Conservation (phyloP, 768 basidiomycete genomes). For the Macrolepiota dolichaula region DNA sequence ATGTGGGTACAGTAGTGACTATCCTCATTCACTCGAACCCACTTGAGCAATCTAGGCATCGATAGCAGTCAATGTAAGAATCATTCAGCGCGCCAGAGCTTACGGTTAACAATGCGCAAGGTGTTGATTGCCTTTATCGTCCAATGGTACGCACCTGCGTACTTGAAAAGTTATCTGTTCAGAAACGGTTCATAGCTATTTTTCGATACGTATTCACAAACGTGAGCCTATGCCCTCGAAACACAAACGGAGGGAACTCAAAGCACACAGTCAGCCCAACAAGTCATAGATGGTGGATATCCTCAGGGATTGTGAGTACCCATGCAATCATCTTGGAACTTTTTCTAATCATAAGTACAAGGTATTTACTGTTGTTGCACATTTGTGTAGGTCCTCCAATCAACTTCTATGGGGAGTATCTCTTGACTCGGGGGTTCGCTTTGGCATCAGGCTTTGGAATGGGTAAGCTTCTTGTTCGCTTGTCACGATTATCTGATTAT, state of each 20-base stretch:
- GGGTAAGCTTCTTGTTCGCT: slow-evolving; percentile 21
- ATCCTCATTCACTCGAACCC: neutral
- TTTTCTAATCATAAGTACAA: slow-evolving; percentile 20
- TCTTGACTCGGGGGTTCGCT: neutral
- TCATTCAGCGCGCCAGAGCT: neutral
- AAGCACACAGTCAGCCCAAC: neutral
- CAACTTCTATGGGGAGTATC: neutral
- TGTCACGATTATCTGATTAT: neutral
- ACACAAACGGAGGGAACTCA: neutral
- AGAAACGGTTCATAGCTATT: slow-evolving; percentile 26
- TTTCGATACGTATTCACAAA: slow-evolving; percentile 34
- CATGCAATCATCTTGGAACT: too few relatives aligned
- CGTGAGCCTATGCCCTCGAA: slow-evolving; percentile 20
- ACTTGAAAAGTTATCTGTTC: neutral
- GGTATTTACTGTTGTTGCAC: slow-evolving; percentile 32
- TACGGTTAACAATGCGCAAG: slow-evolving; percentile 18
- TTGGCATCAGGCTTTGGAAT: slow-evolving; percentile 33
- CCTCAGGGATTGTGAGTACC: slow-evolving; percentile 1
- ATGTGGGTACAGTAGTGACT: slow-evolving; percentile 22
- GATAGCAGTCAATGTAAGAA: slow-evolving; percentile 33
- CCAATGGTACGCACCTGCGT: slow-evolving; percentile 30
- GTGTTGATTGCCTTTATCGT: slow-evolving; percentile 38
- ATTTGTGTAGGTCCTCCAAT: slow-evolving; percentile 32
- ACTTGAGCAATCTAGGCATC: slow-evolving; percentile 25
- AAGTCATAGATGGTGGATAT: slow-evolving; percentile 30